Conservation (phyloP, 306 rosid species). For the Rosa multiflora region DNA sequence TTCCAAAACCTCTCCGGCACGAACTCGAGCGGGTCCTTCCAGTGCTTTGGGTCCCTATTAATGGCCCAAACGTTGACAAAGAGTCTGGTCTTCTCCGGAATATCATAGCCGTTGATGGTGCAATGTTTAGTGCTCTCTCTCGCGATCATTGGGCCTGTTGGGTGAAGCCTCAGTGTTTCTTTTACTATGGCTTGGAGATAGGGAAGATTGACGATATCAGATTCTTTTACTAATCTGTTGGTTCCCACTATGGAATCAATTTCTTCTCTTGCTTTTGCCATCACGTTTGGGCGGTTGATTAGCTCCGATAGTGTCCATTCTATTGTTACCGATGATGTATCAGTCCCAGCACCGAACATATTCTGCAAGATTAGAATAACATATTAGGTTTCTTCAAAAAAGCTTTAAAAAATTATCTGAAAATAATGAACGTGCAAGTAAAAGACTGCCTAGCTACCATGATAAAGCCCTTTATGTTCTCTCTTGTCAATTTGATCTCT, state of each 20-base stretch:
- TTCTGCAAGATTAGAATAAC: neutral
- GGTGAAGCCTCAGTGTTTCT: slow-evolving; percentile 82
- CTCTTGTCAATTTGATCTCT: slow-evolving; percentile 45
- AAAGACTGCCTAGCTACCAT: slow-evolving; percentile 31
- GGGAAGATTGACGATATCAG: slow-evolving; percentile 57
- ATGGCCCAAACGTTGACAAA: slow-evolving; percentile 74
- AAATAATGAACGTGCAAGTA: neutral
- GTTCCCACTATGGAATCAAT: slow-evolving; percentile 26
- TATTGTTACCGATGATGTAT: neutral
- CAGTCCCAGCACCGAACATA: slow-evolving; percentile 1
- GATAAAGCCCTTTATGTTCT: slow-evolving; percentile 64
- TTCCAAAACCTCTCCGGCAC: slow-evolving; percentile 63
- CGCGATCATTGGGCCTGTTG: slow-evolving; percentile 56
- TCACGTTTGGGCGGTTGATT: neutral
- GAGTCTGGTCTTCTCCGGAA: slow-evolving; percentile 55
- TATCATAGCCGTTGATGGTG: slow-evolving; percentile 52
- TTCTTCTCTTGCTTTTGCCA: neutral
- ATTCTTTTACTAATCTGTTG: slow-evolving; percentile 51
- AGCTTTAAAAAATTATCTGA: neutral
- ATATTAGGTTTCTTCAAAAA: neutral
- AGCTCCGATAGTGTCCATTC: slow-evolving; percentile 60
- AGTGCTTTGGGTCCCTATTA: slow-evolving; percentile 60
- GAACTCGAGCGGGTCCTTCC: slow-evolving; percentile 76
- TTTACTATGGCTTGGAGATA: slow-evolving; percentile 71
- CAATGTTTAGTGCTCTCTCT: slow-evolving; percentile 54